phyloP scores from a whole-genome alignment of 2,329 filamentous ascomycete species.

The Phialocephala subalpina region DNA sequence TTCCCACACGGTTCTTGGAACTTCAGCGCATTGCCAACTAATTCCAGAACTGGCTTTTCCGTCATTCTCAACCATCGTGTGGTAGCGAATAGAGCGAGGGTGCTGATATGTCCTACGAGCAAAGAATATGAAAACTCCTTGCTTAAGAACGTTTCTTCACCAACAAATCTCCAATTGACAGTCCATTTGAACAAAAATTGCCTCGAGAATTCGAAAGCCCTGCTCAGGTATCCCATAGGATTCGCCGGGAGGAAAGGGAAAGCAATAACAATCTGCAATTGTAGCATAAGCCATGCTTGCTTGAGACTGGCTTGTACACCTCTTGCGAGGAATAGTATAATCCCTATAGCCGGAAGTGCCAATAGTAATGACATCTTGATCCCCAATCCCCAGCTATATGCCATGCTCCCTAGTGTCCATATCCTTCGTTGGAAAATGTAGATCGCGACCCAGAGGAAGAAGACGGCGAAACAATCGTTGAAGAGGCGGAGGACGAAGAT shows the following conservation, averaged over 20 bases:
- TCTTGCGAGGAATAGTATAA: conserved; percentile 77
- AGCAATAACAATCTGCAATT: conserved; percentile 76
- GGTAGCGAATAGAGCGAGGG: conserved; percentile 63
- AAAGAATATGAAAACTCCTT: conserved; percentile 65
- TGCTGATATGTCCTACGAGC: conserved; percentile 60
- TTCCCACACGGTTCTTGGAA: conserved; percentile 45
- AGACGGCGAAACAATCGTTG: conserved; percentile 90
- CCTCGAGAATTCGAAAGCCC: conserved; percentile 90
- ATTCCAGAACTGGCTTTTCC: conserved; percentile 54
- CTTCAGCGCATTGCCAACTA: conserved; percentile 45
- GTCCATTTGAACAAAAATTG: conserved; percentile 98
- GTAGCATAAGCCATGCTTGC: conserved; percentile 74
- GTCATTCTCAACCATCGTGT: conserved; percentile 69
- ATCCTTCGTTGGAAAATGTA: conserved; percentile 76
- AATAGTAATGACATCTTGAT: conserved; percentile 95
- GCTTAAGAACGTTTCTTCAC: conserved; percentile 82
- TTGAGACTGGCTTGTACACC: conserved; percentile 72
- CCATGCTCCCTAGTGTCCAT: conserved; percentile 76
- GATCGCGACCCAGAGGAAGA: conserved; percentile 86
- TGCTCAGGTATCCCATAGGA: conserved; percentile 74
- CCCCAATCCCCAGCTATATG: conserved; percentile 83
- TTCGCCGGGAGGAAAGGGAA: conserved; percentile 75
- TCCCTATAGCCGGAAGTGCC: conserved; percentile 79
- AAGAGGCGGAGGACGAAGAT: conserved; percentile 93
- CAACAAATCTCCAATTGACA: conserved; percentile 97